These are phyloP conservation scores for Furcasterigmium furcatum DNA, from an alignment of 2,329 filamentous ascomycete species.

Conservation along the genomic window DNA sequence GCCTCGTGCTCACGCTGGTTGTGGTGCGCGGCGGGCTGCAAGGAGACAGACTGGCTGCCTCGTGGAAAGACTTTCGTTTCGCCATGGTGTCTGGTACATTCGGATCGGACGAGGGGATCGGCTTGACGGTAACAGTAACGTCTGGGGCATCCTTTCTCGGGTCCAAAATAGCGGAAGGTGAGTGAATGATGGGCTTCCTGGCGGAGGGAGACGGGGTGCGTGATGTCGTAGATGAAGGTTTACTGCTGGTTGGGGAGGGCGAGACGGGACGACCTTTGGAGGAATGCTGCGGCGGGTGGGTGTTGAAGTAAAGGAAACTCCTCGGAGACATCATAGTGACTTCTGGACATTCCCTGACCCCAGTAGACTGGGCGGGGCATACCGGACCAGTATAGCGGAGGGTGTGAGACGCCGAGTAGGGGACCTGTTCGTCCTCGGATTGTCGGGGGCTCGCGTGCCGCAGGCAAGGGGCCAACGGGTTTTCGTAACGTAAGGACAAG, in stretches of 20 bases:
- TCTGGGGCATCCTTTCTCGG: slow-evolving; percentile 15
- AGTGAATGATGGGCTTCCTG: slow-evolving; percentile 6
- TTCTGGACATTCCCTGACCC: slow-evolving; percentile 13
- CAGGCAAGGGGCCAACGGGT: not conserved
- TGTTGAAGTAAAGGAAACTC: slow-evolving; percentile 17
- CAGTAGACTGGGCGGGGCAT: slow-evolving; percentile 13
- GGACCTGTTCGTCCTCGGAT: slow-evolving; percentile 1
- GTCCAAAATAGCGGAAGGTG: slow-evolving; percentile 10
- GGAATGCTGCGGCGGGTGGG: slow-evolving; percentile 9
- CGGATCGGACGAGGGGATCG: slow-evolving; percentile 8
- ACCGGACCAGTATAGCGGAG: slow-evolving; percentile 5
- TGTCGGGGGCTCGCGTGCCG: not conserved
- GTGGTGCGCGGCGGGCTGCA: slow-evolving; percentile 14
- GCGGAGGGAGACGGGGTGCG: slow-evolving; percentile 1
- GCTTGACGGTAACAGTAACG: slow-evolving; percentile 12
- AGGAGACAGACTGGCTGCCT: slow-evolving; percentile 12
- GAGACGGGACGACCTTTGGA: not conserved
- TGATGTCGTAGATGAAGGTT: slow-evolving; percentile 2
- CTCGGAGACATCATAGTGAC: slow-evolving; percentile 15
- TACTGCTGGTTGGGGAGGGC: not conserved
- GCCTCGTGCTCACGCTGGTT: slow-evolving; percentile 12
- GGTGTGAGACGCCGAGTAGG: not conserved
- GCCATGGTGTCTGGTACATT: slow-evolving; percentile 12
- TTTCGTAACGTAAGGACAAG: slow-evolving; percentile 1
- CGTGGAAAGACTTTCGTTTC: slow-evolving; percentile 13